Evolutionary conservation across 2,329 filamentous ascomycete genomes (phyloP), one percentile per base, ranked within the genome.

Genomic region (Lojkania enalia): DNA sequence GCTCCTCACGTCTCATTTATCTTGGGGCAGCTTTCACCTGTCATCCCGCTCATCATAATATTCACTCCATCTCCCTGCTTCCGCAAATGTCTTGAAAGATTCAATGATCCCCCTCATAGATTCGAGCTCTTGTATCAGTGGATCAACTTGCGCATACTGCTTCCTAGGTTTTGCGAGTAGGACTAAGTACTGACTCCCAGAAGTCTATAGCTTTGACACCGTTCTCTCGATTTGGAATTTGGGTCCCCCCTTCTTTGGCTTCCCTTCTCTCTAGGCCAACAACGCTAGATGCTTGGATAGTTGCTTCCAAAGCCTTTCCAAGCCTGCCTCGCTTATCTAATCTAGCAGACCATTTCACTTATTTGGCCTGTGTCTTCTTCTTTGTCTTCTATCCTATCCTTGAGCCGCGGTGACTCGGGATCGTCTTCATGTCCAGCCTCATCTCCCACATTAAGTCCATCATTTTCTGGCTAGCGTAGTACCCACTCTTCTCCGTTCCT

Each of bases 391-490:
- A n/a, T n/a, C n/a, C n/a, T n/a, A n/a, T 21, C 23, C 23, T 41
- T 13, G 43, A 31, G 25, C 31, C 31, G 2, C 36, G 43, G n/a
- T 38, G 37, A 21, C 29, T 27, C 5, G 33, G 13, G 18, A 21
- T 35, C 5, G 18, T 15, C 29, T 44, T 45, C 5, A 40, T 27
- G n/a, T 39, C 42, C 7, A 45, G 27, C 14, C 42, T 27, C 20
- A 39, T 23, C 29, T 45, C 42, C 42, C 42, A 45, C 25, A 45
- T 16, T 27, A 30, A 19, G 18, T 45, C 42, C 2, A 45, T 30
- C 12, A 45, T 35, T 14, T 27, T 20, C 14, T 39, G 35, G 11
- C 18, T 30, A 12, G 42, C 20, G 16, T 45, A 45, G 4, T 20
- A 30, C 16, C 20, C 14, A 19, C 39, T 39, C 3, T 20, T n/a